Evolutionary conservation across 2,329 filamentous ascomycete species (phyloP).

Genomic region (Colletotrichum sp.): DNA sequence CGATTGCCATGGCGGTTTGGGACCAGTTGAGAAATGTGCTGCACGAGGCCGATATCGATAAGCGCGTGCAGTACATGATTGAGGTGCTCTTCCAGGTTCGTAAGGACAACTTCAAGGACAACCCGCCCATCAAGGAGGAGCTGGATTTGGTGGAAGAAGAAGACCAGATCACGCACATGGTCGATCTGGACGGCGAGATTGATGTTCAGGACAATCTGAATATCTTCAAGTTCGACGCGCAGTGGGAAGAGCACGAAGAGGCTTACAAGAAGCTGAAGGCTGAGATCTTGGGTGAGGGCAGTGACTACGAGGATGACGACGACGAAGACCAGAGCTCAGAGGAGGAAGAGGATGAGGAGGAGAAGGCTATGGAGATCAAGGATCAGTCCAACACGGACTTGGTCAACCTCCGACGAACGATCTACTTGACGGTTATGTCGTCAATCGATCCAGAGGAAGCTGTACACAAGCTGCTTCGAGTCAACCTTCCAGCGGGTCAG

Average conservation of each 20-base stretch:
- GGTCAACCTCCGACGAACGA: slow-evolving; percentile 89
- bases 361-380: slow-evolving; percentile 91
- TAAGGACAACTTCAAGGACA: slow-evolving; percentile 96
- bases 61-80: slow-evolving; percentile 99
- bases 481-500: slow-evolving; percentile 84
- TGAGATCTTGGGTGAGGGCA: slow-evolving; percentile 93
- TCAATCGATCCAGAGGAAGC: slow-evolving; percentile 96
- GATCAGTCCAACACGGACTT: slow-evolving; percentile 97
- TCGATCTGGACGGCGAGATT: slow-evolving; percentile 82
- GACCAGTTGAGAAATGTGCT: slow-evolving; percentile 95
- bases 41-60: slow-evolving; percentile 96
- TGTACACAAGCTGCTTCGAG: slow-evolving; percentile 95
- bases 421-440: slow-evolving; percentile 97
- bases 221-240: slow-evolving; percentile 90
- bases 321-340: slow-evolving; percentile 64
- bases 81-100: slow-evolving; percentile 96
- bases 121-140: slow-evolving; percentile 88
- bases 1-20: slow-evolving; percentile 88
- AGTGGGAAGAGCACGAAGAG: slow-evolving; percentile 90
- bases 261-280: slow-evolving; percentile 90
- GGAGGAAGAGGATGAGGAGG: slow-evolving; percentile 76
- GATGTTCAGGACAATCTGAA: slow-evolving; percentile 88
- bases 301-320: slow-evolving; percentile 75
- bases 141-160: slow-evolving; percentile 96
- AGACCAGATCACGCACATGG: slow-evolving; percentile 92